These are phyloP conservation scores for Pseudonitzschia pungens DNA, from an alignment of 108 stramenopile genomes.

Conservation along the genomic window DNA sequence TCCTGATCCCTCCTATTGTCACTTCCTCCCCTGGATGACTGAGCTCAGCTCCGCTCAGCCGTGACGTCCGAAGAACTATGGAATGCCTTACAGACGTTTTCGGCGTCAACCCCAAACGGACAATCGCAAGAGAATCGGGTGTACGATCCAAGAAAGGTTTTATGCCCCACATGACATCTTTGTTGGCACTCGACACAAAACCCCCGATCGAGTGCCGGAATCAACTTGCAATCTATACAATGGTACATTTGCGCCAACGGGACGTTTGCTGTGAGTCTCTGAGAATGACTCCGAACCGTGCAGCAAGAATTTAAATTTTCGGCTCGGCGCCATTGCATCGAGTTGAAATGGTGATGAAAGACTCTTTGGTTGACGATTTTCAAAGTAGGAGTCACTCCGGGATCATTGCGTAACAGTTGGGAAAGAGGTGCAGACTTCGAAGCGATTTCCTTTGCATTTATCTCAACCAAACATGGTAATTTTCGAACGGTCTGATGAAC, in stretches of 20 bases:
- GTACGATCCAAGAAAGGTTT: slow-evolving; percentile 33
- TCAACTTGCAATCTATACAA: slow-evolving; percentile 32
- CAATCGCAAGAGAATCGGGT: slow-evolving; percentile 44
- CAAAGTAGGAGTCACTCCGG: neutral
- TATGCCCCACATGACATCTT: slow-evolving; percentile 29
- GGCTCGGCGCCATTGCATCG: neutral
- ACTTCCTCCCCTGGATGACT: neutral
- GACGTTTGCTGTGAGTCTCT: slow-evolving; percentile 17
- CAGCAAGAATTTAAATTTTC: slow-evolving; percentile 10
- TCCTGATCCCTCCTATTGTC: neutral
- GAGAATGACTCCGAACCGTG: slow-evolving; percentile 24
- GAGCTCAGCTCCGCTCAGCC: neutral
- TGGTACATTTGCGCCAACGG: slow-evolving; percentile 35
- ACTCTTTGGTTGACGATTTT: slow-evolving; percentile 16
- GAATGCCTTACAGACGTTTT: neutral
- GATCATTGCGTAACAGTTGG: neutral
- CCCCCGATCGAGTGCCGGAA: slow-evolving; percentile 31
- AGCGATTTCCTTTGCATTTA: slow-evolving; percentile 32
- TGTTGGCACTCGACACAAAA: slow-evolving; percentile 29
- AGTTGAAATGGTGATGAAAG: neutral
- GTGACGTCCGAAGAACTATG: neutral
- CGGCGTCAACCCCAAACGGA: slow-evolving; percentile 21
- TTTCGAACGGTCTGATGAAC: slow-evolving; percentile 11
- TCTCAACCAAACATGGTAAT: slow-evolving; percentile 27
- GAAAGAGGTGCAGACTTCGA: neutral